Conservation (phyloP, 345 rosid species). For the Gossypium mustelinum region DNA sequence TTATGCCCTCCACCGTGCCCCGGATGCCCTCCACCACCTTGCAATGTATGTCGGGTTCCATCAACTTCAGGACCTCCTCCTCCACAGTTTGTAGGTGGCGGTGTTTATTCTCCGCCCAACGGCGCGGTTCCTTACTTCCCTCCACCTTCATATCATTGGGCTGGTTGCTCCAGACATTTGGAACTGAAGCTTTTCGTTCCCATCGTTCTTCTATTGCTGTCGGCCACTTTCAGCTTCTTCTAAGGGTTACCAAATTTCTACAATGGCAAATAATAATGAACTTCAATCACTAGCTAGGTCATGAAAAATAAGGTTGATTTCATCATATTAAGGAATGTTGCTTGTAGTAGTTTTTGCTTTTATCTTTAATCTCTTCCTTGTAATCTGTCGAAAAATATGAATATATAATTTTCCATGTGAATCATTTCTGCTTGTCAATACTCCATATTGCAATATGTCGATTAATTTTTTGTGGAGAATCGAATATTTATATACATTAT, state of each 20-base stretch:
- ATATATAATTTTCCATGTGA: neutral
- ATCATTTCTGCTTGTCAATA: neutral
- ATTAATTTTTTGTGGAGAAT: too few relatives aligned
- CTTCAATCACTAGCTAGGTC: too few relatives aligned
- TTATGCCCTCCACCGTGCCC: neutral
- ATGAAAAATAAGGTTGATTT: neutral
- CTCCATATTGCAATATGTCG: neutral
- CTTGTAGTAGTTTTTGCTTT: neutral
- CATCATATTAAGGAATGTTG: neutral
- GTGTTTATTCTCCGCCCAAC: constrained; percentile 7
- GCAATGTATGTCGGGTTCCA: neutral
- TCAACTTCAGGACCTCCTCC: neutral
- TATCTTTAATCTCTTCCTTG: neutral
- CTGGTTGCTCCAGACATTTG: neutral
- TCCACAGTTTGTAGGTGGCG: neutral
- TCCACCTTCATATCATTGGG: neutral
- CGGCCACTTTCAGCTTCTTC: neutral
- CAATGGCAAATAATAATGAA: neutral
- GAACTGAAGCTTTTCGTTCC: neutral
- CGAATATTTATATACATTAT: too few relatives aligned
- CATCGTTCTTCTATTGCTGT: neutral
- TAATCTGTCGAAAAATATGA: neutral
- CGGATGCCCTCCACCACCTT: neutral
- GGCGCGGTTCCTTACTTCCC: constrained; percentile 10
- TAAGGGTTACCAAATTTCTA: neutral